Conservation (phyloP, 805 yeast genomes). For the Schwanniomyces pseudopolymorphus region DNA sequence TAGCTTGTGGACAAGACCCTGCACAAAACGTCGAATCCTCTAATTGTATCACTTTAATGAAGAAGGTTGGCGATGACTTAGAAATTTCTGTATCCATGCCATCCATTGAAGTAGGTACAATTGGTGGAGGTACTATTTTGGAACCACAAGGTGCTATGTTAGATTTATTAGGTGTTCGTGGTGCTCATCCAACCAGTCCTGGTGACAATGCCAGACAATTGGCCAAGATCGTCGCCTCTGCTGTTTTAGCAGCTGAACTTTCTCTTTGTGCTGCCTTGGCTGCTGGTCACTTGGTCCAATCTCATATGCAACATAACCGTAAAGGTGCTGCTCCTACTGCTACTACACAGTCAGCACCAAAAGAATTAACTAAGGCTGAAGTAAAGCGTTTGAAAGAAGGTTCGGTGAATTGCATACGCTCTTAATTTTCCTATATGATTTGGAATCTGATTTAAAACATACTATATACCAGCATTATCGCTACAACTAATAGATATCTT, state of each 20-base stretch:
- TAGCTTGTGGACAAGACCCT: conserved; percentile 99
- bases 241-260: conserved; percentile 93
- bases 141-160: conserved; percentile 97
- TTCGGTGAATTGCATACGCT: conserved; percentile 70
- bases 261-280: conserved; percentile 95
- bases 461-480: not conserved
- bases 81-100: conserved; percentile 98
- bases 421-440: conserved; percentile 27
- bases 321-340: conserved; percentile 45
- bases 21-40: conserved; percentile 98
- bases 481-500: not conserved
- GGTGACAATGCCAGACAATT: conserved; percentile 94
- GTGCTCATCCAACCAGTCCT: conserved; percentile 91
- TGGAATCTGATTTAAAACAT: not conserved
- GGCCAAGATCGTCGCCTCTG: conserved; percentile 89
- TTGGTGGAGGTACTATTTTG: conserved; percentile 97
- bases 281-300: conserved; percentile 96
- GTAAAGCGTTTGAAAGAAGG: conserved; percentile 61
- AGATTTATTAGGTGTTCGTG: conserved; percentile 89
- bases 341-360: conserved; percentile 20
- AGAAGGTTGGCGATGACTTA: conserved; percentile 68
- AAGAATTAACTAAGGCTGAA: conserved; percentile 26
- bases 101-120: conserved; percentile 96
- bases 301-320: conserved; percentile 96
- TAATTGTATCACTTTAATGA: conserved; percentile 95